These are phyloP conservation scores for Cardamine chenopodiifolia DNA, from an alignment of 345 rosid genomes.

Conservation along the genomic window DNA sequence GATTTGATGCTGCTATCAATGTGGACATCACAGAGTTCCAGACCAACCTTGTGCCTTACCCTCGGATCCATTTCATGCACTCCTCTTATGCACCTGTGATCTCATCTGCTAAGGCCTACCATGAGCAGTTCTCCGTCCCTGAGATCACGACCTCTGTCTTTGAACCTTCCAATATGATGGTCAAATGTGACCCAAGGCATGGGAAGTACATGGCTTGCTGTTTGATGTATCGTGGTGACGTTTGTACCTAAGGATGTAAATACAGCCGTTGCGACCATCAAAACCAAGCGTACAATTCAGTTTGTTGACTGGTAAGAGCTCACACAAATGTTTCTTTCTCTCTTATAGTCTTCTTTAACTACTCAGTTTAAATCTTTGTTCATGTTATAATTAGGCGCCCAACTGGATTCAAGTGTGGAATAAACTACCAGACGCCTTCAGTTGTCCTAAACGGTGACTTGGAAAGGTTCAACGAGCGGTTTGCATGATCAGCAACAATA, in stretches of 20 bases:
- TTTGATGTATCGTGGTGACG: conserved; percentile 84
- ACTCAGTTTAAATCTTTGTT: not conserved
- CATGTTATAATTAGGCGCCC: conserved; percentile 52
- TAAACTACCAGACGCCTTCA: conserved; percentile 83
- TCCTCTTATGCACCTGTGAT: conserved; percentile 83
- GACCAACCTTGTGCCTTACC: conserved; percentile 85
- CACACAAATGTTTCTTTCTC: not conserved
- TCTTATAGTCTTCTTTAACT: not conserved
- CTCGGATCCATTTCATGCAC: conserved; percentile 86
- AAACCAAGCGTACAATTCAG: conserved; percentile 78
- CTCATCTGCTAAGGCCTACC: conserved; percentile 80
- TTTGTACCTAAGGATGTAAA: conserved; percentile 85
- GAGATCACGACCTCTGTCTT: conserved; percentile 80
- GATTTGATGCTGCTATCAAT: conserved; percentile 85
- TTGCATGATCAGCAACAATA: conserved; percentile 90
- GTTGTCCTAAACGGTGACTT: conserved; percentile 81
- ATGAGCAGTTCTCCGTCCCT: conserved; percentile 75
- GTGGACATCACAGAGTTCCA: conserved; percentile 83
- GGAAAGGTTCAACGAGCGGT: conserved; percentile 78
- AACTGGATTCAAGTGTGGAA: conserved; percentile 84
- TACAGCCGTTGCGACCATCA: conserved; percentile 72
- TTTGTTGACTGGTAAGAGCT: conserved; percentile 68
- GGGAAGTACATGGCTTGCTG: conserved; percentile 92
- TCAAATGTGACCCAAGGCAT: conserved; percentile 86
- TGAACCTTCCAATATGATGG: conserved; percentile 87